Evolutionary conservation across 176 grass and related monocot species (phyloP), one percentile per base, ranked within the genome.

Genomic region (Tillandsia fasciculata): DNA sequence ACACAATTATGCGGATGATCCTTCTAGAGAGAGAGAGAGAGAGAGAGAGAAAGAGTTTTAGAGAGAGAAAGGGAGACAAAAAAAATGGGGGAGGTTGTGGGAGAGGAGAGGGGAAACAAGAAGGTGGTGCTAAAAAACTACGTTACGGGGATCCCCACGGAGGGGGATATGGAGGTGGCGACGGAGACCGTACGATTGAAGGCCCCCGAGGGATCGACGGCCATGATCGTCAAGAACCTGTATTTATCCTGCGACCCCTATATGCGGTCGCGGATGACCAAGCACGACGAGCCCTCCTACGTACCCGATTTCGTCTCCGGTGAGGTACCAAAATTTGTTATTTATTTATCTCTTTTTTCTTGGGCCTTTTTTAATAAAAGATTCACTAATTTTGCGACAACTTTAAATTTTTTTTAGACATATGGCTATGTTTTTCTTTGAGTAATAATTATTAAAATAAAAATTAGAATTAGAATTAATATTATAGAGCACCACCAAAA

Each of bases 161-260:
- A 83, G 76, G 70, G 59, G 72, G 68, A 90, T 66, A 86, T 90
- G 83, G 76, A 83, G 56, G 27, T 83, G 0, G 9, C 85, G 14
- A 48, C 22, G 24, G 52, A 8, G 6, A 29, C 42, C 29, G 14
- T 80, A 10, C 49, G 52, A 15, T 58, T 75, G 52, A 76, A 69
- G 52, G 80, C 83, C 2, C 67, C 57, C 3, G 69, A 69, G 8
- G 26, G 23, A 1, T 63, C 33, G 0, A 70, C 67, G 0, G 71
- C 75, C 3, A 70, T 84, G 58, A 64, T 87, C 8, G 59, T 91
- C 12, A 81, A 65, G 70, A 87, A 87, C 61, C 77, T 91, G 1
- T 91, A 87, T 74, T 80, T 91, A n/a, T 91, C 87, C 18, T 91
- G 87, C 74, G 87, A 91, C 81, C 87, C 87, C 0, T 83, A 81